phyloP scores from a whole-genome alignment of 768 basidiomycete genomes.

The Pholiota conissans region DNA sequence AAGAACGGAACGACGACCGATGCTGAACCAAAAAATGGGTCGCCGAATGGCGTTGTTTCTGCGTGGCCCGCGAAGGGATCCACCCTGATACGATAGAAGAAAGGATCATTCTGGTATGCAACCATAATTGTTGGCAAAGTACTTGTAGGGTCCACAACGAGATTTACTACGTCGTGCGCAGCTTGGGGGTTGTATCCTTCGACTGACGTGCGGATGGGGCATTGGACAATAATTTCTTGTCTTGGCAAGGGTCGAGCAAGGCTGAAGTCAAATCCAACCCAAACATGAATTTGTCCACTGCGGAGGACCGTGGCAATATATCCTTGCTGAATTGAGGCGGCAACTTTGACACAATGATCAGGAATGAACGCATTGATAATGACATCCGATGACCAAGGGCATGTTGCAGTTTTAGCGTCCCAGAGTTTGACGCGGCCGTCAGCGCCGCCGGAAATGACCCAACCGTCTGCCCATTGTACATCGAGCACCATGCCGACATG shows the following conservation, averaged over 20 bases:
- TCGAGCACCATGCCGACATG: slow-evolving; percentile 64
- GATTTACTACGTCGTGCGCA: slow-evolving; percentile 14
- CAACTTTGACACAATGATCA: slow-evolving; percentile 54
- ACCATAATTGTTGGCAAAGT: slow-evolving; percentile 42
- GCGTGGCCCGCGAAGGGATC: slow-evolving; percentile 27
- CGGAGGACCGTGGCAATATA: slow-evolving; percentile 47
- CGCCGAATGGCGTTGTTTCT: slow-evolving; percentile 48
- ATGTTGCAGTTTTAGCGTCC: slow-evolving; percentile 59
- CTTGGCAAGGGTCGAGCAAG: slow-evolving; percentile 16
- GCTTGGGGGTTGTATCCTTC: slow-evolving; percentile 16
- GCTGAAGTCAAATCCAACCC: slow-evolving; percentile 42
- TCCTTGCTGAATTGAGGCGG: slow-evolving; percentile 38
- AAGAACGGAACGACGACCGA: slow-evolving; percentile 52
- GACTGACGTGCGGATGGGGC: slow-evolving; percentile 25
- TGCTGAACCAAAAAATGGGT: slow-evolving; percentile 50
- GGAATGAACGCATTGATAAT: slow-evolving; percentile 33
- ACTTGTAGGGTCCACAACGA: slow-evolving; percentile 28
- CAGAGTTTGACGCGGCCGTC: slow-evolving; percentile 78
- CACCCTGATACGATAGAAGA: slow-evolving; percentile 53
- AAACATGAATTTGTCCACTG: slow-evolving; percentile 60
- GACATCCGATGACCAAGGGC: slow-evolving; percentile 61
- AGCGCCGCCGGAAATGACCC: slow-evolving; percentile 51
- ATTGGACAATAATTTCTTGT: slow-evolving; percentile 33
- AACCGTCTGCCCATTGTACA: slow-evolving; percentile 47
- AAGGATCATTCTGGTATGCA: slow-evolving; percentile 47